Evolutionary conservation across 75 land plant genomes (phyloP), one percentile per base, ranked within the genome.

Genomic region (Cunninghamia lanceolata): DNA sequence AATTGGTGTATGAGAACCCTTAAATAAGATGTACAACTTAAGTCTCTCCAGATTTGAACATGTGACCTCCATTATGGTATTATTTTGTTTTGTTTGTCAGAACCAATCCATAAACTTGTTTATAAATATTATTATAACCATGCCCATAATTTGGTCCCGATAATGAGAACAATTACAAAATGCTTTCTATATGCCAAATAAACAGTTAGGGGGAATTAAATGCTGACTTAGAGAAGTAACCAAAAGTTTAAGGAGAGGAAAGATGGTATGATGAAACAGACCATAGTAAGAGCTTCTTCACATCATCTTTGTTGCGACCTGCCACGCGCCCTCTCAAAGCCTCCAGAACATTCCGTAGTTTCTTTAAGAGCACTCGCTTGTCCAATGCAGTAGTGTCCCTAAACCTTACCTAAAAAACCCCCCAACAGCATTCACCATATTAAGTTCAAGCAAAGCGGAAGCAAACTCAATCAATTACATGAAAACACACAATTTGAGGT

Each of bases 251-350:
- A 53, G 6, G 21, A 82, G 13, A 35, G n/a, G 35, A 56, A 25
- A 86, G 56, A 56, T 25, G 21, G 39, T 30, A 85, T 19, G 14
- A 46, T 53, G n/a, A 66, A 56, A 83, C 92, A 45, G 85, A 97
- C 99, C 95, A 92, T 87, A 6, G 94, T 86, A 42, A 96, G 91
- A 21, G 95, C 96, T 77, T 97, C 98, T 83, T 91, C 93, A 90
- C 94, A 85, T 96, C 98, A 85, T 96, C n/a, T n/a, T n/a, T n/a
- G n/a, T n/a, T n/a, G n/a, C n/a, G n/a, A n/a, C n/a, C n/a, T n/a
- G n/a, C n/a, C n/a, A n/a, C n/a, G n/a, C n/a, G n/a, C n/a, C n/a
- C n/a, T n/a, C n/a, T n/a, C n/a, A n/a, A n/a, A n/a, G n/a, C n/a
- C n/a, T n/a, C n/a, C n/a, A n/a, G n/a, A n/a, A n/a, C n/a, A n/a